Evolutionary conservation across 352 stramenopile genomes (phyloP).

Genomic region (Globisporangium mamillatum): DNA sequence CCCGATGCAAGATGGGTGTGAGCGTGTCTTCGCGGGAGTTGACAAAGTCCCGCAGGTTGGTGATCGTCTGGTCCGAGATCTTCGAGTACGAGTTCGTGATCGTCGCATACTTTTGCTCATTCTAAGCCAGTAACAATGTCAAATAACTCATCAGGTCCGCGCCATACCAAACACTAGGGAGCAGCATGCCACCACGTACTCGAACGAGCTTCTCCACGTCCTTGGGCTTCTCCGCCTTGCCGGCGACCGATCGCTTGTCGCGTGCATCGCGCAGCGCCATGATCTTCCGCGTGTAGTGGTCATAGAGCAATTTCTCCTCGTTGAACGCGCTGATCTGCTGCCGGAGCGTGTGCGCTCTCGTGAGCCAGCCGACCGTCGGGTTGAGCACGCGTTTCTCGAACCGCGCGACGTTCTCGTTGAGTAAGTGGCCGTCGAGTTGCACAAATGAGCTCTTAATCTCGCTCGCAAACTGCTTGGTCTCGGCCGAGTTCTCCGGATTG

Average conservation of each 20-base stretch:
- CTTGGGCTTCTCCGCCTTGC: slow-evolving; percentile 69
- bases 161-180: neutral
- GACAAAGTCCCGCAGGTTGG: slow-evolving; percentile 60
- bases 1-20: slow-evolving; percentile 56
- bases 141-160: neutral
- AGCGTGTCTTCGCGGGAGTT: slow-evolving; percentile 56
- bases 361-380: slow-evolving; percentile 54
- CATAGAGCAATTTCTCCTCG: slow-evolving; percentile 66
- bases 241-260: slow-evolving; percentile 48
- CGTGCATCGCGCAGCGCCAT: slow-evolving; percentile 52
- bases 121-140: slow-evolving; percentile 19
- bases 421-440: slow-evolving; percentile 54
- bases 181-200: slow-evolving; percentile 17
- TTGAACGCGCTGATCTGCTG: slow-evolving; percentile 49
- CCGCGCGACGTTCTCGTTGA: slow-evolving; percentile 41
- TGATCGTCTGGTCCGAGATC: slow-evolving; percentile 56
- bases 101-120: slow-evolving; percentile 75
- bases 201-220: slow-evolving; percentile 76
- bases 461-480: slow-evolving; percentile 62
- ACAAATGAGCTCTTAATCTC: slow-evolving; percentile 61
- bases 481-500: slow-evolving; percentile 31
- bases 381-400: slow-evolving; percentile 68
- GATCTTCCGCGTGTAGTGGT: slow-evolving; percentile 83
- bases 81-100: slow-evolving; percentile 69
- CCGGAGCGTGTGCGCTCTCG: slow-evolving; percentile 39